These are phyloP conservation scores for Cystobasidium tubakii DNA, from an alignment of 768 basidiomycete genomes.

Conservation along the genomic window DNA sequence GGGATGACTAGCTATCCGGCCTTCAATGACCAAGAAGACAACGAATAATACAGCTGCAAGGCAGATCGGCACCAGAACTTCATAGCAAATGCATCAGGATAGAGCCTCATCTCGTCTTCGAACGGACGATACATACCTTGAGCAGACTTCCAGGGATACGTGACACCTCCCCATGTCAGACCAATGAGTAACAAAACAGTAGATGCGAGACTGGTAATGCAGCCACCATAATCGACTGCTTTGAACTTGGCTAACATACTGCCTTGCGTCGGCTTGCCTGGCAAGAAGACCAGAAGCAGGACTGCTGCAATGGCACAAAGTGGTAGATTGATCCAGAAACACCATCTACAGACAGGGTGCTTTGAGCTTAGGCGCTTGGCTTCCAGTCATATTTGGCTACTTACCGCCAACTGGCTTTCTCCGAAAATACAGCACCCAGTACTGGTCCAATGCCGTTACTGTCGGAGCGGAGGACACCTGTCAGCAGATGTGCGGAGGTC, in stretches of 20 bases:
- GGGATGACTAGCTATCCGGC: conserved; percentile 63
- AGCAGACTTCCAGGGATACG: conserved; percentile 37
- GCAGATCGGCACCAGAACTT: conserved; percentile 60
- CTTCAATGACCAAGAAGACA: conserved; percentile 67
- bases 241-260: conserved; percentile 61
- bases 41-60: conserved; percentile 57
- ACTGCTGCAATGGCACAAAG: background rate
- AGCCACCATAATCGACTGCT: conserved; percentile 50
- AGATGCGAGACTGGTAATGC: conserved; percentile 49
- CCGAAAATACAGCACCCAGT: conserved; percentile 49
- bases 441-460: conserved; percentile 49
- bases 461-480: no score
- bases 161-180: conserved; percentile 39
- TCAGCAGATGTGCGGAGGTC: conserved; percentile 2
- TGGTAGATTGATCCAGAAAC: conserved; percentile 37
- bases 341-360: conserved; percentile 19
- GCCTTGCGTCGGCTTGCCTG: conserved; percentile 64
- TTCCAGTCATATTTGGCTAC: background rate
- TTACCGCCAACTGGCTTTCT: conserved; percentile 44
- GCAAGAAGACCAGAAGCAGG: conserved; percentile 56
- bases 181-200: conserved; percentile 48
- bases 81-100: conserved; percentile 70
- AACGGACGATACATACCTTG: conserved; percentile 14
- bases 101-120: no score
- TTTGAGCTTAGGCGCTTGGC: background rate